Conservation (phyloP, 305 asterid species). For the Fraxinus latifolia region DNA sequence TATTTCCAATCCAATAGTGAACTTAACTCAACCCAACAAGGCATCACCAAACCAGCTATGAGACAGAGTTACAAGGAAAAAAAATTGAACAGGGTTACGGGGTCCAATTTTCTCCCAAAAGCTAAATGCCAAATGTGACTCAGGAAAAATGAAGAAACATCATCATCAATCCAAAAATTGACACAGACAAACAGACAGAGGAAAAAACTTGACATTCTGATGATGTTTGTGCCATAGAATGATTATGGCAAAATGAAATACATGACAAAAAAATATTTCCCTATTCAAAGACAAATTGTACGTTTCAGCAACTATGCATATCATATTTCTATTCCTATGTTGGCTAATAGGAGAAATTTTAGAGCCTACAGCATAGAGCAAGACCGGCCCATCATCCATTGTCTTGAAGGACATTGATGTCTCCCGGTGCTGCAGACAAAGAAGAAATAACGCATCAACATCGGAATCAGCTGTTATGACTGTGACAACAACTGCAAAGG, state of each 20-base stretch:
- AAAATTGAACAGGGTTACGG: constrained; percentile 3
- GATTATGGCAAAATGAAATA: constrained; percentile 3
- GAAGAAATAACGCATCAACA: constrained; percentile 16
- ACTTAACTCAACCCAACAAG: neutral
- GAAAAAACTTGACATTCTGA: neutral
- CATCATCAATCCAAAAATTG: neutral
- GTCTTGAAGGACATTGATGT: constrained; percentile 97
- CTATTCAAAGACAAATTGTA: constrained; percentile 7
- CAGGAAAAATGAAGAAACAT: neutral
- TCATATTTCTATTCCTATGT: constrained; percentile 9
- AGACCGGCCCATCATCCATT: constrained; percentile 95
- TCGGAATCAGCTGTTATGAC: constrained; percentile 16
- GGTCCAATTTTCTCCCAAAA: constrained; percentile 11
- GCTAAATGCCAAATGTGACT: constrained; percentile 12
- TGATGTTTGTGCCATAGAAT: neutral
- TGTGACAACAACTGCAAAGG: constrained; percentile 1
- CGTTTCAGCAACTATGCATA: constrained; percentile 19
- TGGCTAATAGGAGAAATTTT: constrained; percentile 12
- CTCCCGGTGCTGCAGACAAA: constrained; percentile 79
- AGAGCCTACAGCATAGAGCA: constrained; percentile 84
- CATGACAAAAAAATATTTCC: neutral
- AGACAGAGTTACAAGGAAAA: neutral
- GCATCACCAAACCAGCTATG: neutral
- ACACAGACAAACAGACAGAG: neutral
- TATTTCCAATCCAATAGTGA: neutral